Percentiles rank a stretch among this genome's conserved stretches.
phyloP scores from a whole-genome alignment of 768 basidiomycete species.

The Omphalotus guepiniiformis region DNA sequence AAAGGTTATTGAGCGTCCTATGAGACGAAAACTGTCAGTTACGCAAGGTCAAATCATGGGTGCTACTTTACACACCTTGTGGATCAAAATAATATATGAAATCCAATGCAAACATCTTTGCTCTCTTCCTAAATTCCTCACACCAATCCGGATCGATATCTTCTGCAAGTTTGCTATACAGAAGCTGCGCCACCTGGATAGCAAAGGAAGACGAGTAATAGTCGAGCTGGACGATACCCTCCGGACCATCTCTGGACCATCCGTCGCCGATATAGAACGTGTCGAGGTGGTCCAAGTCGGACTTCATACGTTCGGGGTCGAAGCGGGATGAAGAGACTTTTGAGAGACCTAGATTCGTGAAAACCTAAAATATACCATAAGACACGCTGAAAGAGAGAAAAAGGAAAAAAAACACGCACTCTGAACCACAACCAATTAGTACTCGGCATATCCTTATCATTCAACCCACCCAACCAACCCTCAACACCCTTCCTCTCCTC shows the following conservation, averaged over 20 bases:
- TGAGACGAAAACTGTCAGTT: background rate
- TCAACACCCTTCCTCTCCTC: constrained; percentile 55
- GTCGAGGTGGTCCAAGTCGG: constrained; percentile 71
- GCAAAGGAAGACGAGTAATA: constrained; percentile 80
- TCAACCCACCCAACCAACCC: constrained; percentile 70
- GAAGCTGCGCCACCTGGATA: constrained; percentile 70
- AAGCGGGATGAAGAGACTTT: constrained; percentile 56
- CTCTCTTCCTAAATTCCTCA: constrained; percentile 61
- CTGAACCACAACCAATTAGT: constrained; percentile 86
- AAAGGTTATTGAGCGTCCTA: constrained; percentile 72
- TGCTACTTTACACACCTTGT: constrained; percentile 44
- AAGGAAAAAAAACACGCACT: constrained; percentile 29
- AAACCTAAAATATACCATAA: constrained; percentile 47
- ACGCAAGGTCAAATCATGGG: background rate
- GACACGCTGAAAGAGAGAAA: background rate
- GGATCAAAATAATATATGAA: constrained; percentile 75
- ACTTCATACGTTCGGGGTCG: constrained; percentile 59
- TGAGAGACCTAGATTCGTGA: constrained; percentile 68
- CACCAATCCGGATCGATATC: constrained; percentile 60
- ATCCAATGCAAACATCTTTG: constrained; percentile 58
- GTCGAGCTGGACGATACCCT: constrained; percentile 73
- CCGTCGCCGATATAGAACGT: constrained; percentile 75
- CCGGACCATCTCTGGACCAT: constrained; percentile 76
- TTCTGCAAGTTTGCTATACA: constrained; percentile 63
- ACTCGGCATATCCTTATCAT: constrained; percentile 79